Conservation (phyloP, 768 basidiomycete species). For the Pleurotus platypus region DNA sequence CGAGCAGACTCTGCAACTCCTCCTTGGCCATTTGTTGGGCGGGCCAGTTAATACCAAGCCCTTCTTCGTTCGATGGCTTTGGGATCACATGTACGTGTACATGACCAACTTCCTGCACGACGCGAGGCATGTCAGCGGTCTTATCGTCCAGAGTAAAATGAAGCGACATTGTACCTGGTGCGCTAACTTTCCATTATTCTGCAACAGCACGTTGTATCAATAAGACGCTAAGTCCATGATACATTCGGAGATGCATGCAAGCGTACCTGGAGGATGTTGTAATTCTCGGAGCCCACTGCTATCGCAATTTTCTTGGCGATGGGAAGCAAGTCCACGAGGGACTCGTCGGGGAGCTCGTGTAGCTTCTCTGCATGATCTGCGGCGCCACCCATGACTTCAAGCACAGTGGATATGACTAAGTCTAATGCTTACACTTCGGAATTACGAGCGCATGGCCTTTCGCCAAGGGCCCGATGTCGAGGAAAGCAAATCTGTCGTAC, state of each 20-base stretch:
- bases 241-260: neutral
- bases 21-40: constrained; percentile 53
- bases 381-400: neutral
- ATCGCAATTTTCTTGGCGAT: constrained; percentile 85
- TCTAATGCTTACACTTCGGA: constrained; percentile 70
- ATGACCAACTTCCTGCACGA: constrained; percentile 65
- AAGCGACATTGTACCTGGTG: constrained; percentile 41
- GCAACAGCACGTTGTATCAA: neutral
- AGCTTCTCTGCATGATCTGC: constrained; percentile 84
- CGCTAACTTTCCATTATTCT: constrained; percentile 51
- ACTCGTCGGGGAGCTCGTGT: constrained; percentile 85
- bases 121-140: neutral
- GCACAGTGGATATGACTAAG: neutral
- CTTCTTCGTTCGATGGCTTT: constrained; percentile 53
- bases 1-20: constrained; percentile 54
- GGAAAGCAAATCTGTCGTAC: constrained; percentile 68
- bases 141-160: neutral
- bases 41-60: constrained; percentile 85
- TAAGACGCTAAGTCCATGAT: neutral
- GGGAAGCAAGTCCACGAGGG: constrained; percentile 71
- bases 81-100: constrained; percentile 95
- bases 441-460: constrained; percentile 90
- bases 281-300: constrained; percentile 71
- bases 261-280: constrained; percentile 74
- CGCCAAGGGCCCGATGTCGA: constrained; percentile 90